Conservation (phyloP, 2,329 filamentous ascomycete species). For the Arthrobotrys conoides region DNA sequence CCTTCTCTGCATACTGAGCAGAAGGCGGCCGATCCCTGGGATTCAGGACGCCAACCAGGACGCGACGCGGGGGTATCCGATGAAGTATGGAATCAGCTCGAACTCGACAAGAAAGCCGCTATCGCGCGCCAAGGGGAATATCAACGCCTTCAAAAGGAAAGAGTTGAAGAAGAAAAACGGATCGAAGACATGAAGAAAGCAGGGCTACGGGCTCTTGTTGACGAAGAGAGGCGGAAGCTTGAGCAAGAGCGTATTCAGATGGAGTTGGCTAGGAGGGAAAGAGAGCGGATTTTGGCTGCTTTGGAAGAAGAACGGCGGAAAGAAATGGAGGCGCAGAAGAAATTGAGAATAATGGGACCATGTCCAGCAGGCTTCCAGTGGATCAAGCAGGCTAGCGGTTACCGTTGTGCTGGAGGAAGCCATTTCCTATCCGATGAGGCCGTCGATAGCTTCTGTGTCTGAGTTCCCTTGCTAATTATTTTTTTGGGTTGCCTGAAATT, state of each 20-base stretch:
- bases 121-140: slow-evolving; percentile 65
- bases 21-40: slow-evolving; percentile 43
- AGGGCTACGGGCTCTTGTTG: slow-evolving; percentile 64
- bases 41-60: slow-evolving; percentile 20
- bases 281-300: slow-evolving; percentile 68
- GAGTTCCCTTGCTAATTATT: slow-evolving; percentile 28
- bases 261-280: slow-evolving; percentile 64
- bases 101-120: slow-evolving; percentile 69
- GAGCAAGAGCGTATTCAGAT: slow-evolving; percentile 57
- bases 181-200: slow-evolving; percentile 64
- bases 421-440: slow-evolving; percentile 71
- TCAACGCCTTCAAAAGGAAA: slow-evolving; percentile 64
- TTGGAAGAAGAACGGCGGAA: slow-evolving; percentile 66
- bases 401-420: slow-evolving; percentile 74
- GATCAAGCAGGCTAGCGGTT: slow-evolving; percentile 75
- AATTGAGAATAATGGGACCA: slow-evolving; percentile 71
- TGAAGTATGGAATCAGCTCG: slow-evolving; percentile 75
- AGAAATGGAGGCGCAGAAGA: slow-evolving; percentile 68
- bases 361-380: slow-evolving; percentile 75
- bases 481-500: too few species aligned
- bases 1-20: slow-evolving; percentile 29
- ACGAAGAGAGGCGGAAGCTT: slow-evolving; percentile 65
- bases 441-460: slow-evolving; percentile 42
- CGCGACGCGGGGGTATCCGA: slow-evolving; percentile 76
- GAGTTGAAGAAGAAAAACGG: slow-evolving; percentile 42